Evolutionary conservation across 2,329 filamentous ascomycete species (phyloP).

Genomic region (Emergomyces africanus): DNA sequence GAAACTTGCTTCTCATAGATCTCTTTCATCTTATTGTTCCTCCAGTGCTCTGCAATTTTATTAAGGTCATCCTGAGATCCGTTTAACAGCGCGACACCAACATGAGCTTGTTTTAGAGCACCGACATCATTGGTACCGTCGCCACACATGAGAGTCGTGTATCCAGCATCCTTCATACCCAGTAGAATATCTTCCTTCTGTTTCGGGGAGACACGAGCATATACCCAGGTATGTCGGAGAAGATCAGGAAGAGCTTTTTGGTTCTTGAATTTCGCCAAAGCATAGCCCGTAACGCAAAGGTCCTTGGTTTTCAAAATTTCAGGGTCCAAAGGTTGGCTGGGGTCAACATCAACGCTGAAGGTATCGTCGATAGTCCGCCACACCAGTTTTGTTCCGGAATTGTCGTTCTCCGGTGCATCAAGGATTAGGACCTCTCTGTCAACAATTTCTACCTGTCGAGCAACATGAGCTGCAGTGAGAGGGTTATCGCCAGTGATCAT

Average conservation of each 20-base stretch:
- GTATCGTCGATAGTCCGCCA: slow-evolving; percentile 95
- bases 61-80: slow-evolving; percentile 83
- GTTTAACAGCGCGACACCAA: slow-evolving; percentile 91
- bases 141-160: slow-evolving; percentile 97
- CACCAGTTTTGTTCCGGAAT: slow-evolving; percentile 65
- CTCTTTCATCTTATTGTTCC: slow-evolving; percentile 96
- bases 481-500: slow-evolving; percentile 99
- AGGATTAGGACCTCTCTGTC: slow-evolving; percentile 90
- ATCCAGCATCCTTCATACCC: slow-evolving; percentile 89
- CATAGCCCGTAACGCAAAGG: slow-evolving; percentile 91
- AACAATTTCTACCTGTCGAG: slow-evolving; percentile 90
- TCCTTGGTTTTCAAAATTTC: slow-evolving; percentile 77
- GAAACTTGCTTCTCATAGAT: slow-evolving; percentile 92
- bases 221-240: slow-evolving; percentile 88
- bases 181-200: slow-evolving; percentile 99
- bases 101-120: slow-evolving; percentile 93
- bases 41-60: slow-evolving; percentile 83
- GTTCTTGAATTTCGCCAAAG: slow-evolving; percentile 74
- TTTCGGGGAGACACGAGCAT: slow-evolving; percentile 94
- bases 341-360: slow-evolving; percentile 72
- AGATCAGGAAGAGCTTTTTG: slow-evolving; percentile 65
- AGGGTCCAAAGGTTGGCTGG: slow-evolving; percentile 63
- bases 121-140: slow-evolving; percentile 98
- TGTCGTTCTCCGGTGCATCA: slow-evolving; percentile 84
- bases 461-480: slow-evolving; percentile 89